A percentile compares a stretch with the other conserved stretches of the same genome.
Conservation (phyloP, 768 basidiomycete genomes). For the Amanita inopinata region DNA sequence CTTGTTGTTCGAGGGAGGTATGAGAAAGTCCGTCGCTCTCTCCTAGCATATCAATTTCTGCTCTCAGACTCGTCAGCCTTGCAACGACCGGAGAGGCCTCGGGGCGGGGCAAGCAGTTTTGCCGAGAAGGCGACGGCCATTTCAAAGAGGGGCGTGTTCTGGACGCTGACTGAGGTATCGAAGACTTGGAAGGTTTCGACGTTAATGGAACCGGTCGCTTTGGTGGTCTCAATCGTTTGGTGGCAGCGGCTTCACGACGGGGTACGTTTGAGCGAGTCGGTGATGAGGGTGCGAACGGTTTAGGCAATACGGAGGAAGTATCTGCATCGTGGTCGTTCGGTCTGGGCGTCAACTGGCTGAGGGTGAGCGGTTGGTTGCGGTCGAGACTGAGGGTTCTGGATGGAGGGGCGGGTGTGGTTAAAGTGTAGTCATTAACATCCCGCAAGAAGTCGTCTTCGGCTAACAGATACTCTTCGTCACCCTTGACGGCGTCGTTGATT, state of each 20-base stretch:
- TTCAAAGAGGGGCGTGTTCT: slow-evolving; percentile 5
- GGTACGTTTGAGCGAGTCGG: slow-evolving; percentile 3
- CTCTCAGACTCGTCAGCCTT: slow-evolving; percentile 15
- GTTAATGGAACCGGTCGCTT: slow-evolving; percentile 4
- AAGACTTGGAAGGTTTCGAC: slow-evolving; percentile 9
- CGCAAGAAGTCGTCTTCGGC: slow-evolving; percentile 40
- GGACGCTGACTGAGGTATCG: slow-evolving; percentile 1
- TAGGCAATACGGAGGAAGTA: slow-evolving; percentile 5
- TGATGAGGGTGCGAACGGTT: slow-evolving; percentile 9
- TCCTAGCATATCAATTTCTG: slow-evolving; percentile 18
- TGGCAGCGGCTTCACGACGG: slow-evolving; percentile 6
- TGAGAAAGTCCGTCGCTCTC: slow-evolving; percentile 13
- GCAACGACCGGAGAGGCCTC: slow-evolving; percentile 18
- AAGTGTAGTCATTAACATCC: slow-evolving; percentile 27
- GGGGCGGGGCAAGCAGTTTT: slow-evolving; percentile 8
- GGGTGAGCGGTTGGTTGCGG: slow-evolving; percentile 23
- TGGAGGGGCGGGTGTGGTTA: slow-evolving; percentile 24
- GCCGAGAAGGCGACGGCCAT: slow-evolving; percentile 5
- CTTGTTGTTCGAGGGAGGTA: slow-evolving; percentile 7
- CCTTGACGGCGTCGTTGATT: slow-evolving; percentile 34
- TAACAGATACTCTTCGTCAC: slow-evolving; percentile 39
- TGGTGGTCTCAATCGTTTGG: slow-evolving; percentile 8
- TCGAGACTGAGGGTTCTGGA: slow-evolving; percentile 13
- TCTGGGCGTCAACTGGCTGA: slow-evolving; percentile 33
- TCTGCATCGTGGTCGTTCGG: slow-evolving; percentile 10